Conservation (phyloP, 805 yeast species). For the Barnettozyma salicaria region DNA sequence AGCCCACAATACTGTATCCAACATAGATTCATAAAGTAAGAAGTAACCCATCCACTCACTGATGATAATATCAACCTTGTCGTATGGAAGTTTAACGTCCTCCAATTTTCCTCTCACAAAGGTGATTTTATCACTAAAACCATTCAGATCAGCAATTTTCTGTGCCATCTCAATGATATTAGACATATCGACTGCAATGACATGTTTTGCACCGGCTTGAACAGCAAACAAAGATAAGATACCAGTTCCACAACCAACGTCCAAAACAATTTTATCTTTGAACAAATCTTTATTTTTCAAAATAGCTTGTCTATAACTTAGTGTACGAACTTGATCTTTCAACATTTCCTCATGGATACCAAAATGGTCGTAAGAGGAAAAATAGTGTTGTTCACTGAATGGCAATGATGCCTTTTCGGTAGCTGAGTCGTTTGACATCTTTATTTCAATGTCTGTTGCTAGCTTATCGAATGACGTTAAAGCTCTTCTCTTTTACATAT, state of each 20-base stretch:
- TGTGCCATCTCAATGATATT: conserved; percentile 95
- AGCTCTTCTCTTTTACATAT: conserved; percentile 6
- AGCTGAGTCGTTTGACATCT: conserved; percentile 40
- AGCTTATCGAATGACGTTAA: no score
- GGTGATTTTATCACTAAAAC: conserved; percentile 80
- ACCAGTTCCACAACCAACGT: conserved; percentile 99
- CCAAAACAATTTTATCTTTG: conserved; percentile 89
- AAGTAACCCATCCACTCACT: conserved; percentile 99
- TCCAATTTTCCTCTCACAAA: conserved; percentile 89
- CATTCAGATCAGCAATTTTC: conserved; percentile 78
- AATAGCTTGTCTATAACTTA: conserved; percentile 88
- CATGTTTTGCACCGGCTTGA: conserved; percentile 97
- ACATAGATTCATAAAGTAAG: conserved; percentile 91
- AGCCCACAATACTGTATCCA: conserved; percentile 91
- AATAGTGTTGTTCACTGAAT: conserved; percentile 85
- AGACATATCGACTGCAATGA: conserved; percentile 95
- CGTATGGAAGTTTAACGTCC: conserved; percentile 81
- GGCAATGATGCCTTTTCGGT: conserved; percentile 62
- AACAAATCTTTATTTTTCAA: conserved; percentile 82
- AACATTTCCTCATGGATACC: conserved; percentile 99
- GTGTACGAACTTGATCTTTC: conserved; percentile 88
- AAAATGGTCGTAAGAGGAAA: conserved; percentile 91
- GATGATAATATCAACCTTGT: conserved; percentile 87
- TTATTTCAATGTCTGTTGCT: not conserved
- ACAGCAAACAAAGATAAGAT: conserved; percentile 97